Evolutionary conservation across 2,329 filamentous ascomycete species (phyloP).

Genomic region (Dactylonectria macrodidyma): DNA sequence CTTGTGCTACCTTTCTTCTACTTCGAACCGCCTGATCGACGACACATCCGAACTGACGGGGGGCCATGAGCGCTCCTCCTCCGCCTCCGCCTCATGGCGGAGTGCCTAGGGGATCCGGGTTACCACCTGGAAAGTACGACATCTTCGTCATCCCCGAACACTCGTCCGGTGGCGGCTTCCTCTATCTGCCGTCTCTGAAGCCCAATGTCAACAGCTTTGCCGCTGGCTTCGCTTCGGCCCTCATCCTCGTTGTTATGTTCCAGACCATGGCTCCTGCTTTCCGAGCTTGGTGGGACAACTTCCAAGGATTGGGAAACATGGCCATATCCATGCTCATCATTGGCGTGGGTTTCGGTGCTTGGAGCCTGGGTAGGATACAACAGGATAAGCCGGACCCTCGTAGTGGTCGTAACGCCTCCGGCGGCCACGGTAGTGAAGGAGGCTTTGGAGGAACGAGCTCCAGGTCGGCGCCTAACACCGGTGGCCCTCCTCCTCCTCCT

Average conservation of each 20-base stretch:
- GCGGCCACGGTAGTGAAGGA: conserved; percentile 42
- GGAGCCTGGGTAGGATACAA: conserved; percentile 69
- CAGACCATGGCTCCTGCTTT: conserved; percentile 81
- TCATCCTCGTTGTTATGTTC: conserved; percentile 81
- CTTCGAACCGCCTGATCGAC: conserved; percentile 26
- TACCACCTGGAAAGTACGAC: conserved; percentile 94
- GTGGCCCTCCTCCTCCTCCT: conserved; percentile 52
- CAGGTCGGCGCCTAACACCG: conserved; percentile 52
- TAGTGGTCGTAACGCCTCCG: conserved; percentile 41
- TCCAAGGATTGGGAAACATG: conserved; percentile 80
- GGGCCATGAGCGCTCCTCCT: conserved; percentile 73
- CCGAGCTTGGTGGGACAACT: conserved; percentile 79
- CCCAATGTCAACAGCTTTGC: conserved; percentile 92
- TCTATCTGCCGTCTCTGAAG: conserved; percentile 92
- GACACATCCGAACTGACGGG: conserved; percentile 41
- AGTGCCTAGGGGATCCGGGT: conserved; percentile 77
- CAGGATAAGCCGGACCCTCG: conserved; percentile 45
- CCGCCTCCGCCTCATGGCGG: conserved; percentile 90
- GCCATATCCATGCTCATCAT: conserved; percentile 81
- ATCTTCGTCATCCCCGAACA: conserved; percentile 97
- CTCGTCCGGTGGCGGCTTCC: conserved; percentile 88
- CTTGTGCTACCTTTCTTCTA: conserved; percentile 28
- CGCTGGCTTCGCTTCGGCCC: conserved; percentile 84
- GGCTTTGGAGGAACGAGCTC: conserved; percentile 51
- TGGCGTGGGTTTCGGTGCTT: conserved; percentile 82